phyloP scores from a whole-genome alignment of 805 yeast species.

The Starmerella sirachaensis region DNA sequence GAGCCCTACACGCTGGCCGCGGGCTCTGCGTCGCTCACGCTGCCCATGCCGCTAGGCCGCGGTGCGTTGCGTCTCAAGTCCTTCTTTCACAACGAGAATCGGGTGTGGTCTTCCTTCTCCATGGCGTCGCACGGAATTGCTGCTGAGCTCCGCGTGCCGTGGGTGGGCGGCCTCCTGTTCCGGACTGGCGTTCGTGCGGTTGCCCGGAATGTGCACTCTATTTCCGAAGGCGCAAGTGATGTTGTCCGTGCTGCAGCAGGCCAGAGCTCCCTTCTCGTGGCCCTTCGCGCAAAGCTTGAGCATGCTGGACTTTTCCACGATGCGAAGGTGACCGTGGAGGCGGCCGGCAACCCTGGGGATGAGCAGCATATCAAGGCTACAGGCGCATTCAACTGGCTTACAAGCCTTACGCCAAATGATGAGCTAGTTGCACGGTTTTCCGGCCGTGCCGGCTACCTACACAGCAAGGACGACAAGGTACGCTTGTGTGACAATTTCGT shows the following conservation, averaged over 20 bases:
- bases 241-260: slow-evolving; percentile 51
- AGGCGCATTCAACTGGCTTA: slow-evolving; percentile 9
- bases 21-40: slow-evolving; percentile 18
- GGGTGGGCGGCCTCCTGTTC: slow-evolving; percentile 17
- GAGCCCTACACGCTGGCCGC: slow-evolving; percentile 19
- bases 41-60: slow-evolving; percentile 20
- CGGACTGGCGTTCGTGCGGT: slow-evolving; percentile 45
- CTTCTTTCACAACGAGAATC: slow-evolving; percentile 41
- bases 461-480: slow-evolving; percentile 26
- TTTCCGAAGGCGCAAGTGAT: slow-evolving; percentile 41
- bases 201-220: slow-evolving; percentile 44
- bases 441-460: slow-evolving; percentile 20
- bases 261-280: slow-evolving; percentile 39
- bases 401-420: slow-evolving; percentile 18
- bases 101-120: slow-evolving; percentile 45
- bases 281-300: slow-evolving; percentile 34
- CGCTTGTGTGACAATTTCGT: slow-evolving; percentile 68
- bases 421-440: slow-evolving; percentile 18
- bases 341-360: slow-evolving; percentile 28
- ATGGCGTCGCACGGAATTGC: slow-evolving; percentile 36
- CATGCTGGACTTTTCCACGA: slow-evolving; percentile 14
- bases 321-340: slow-evolving; percentile 29
- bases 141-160: slow-evolving; percentile 32
- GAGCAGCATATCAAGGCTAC: slow-evolving; percentile 24
- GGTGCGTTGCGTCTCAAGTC: slow-evolving; percentile 20